These are phyloP conservation scores for Neurospora sp. DNA, from an alignment of 495 filamentous ascomycete species.

Conservation along the genomic window DNA sequence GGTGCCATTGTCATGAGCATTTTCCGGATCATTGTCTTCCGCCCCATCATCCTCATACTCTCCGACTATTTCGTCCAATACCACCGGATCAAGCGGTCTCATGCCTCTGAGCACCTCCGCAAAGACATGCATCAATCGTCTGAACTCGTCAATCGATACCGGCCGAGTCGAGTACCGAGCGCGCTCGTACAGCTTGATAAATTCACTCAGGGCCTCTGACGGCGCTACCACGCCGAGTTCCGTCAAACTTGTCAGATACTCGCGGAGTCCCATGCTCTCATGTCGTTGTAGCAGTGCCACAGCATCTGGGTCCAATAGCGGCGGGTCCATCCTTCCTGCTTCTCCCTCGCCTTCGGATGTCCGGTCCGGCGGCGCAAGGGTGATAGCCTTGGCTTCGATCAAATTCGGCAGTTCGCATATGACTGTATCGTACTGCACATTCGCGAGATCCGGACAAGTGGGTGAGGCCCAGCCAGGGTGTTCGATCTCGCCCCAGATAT, in stretches of 20 bases:
- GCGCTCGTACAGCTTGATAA: conserved; percentile 68
- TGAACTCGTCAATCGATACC: conserved; percentile 56
- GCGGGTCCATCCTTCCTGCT: conserved; percentile 10
- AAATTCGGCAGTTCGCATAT: conserved; percentile 80
- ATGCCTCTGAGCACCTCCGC: conserved; percentile 71
- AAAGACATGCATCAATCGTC: conserved; percentile 79
- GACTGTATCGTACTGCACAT: conserved; percentile 72
- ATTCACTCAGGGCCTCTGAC: conserved; percentile 45
- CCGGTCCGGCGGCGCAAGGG: conserved; percentile 60
- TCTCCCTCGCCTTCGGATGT: conserved; percentile 16
- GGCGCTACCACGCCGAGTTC: conserved; percentile 53
- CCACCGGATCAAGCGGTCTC: conserved; percentile 46
- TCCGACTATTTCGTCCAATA: conserved; percentile 22
- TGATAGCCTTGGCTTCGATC: conserved; percentile 86
- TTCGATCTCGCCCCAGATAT: conserved; percentile 65
- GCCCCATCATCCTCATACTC: conserved; percentile 8
- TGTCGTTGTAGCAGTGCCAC: conserved; percentile 64
- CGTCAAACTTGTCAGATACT: conserved; percentile 67
- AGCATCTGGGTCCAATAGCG: conserved; percentile 44
- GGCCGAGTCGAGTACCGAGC: conserved; percentile 63
- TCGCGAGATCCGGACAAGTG: conserved; percentile 57
- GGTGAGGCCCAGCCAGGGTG: conserved; percentile 90
- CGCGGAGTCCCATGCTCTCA: conserved; percentile 63
- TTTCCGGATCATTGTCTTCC: conserved; percentile 22
- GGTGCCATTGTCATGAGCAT: conserved; percentile 26